Percentiles rank a stretch among this genome's conserved stretches.
Conservation (phyloP, 306 rosid genomes). For the Vicia sativa region DNA sequence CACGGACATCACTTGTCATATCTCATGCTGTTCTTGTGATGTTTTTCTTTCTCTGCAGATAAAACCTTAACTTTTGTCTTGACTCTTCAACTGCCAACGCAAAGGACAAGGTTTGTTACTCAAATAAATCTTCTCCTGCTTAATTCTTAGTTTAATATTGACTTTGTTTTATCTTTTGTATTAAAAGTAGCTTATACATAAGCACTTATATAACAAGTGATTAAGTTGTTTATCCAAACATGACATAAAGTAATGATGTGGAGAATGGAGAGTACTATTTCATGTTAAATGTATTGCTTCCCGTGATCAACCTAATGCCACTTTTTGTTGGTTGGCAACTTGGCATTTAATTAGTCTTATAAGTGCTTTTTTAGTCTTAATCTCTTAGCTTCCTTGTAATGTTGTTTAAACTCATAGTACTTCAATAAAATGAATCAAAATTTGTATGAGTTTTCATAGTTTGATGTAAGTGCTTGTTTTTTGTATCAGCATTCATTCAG, state of each 20-base stretch:
- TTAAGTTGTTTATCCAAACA: neutral
- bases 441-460: constrained; percentile 26
- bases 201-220: neutral
- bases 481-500: constrained; percentile 41
- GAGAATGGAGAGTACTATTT: constrained; percentile 51
- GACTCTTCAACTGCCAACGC: constrained; percentile 49
- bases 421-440: constrained; percentile 33
- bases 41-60: constrained; percentile 56
- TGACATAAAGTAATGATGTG: constrained; percentile 30
- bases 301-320: constrained; percentile 78
- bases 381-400: constrained; percentile 51
- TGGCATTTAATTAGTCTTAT: constrained; percentile 63
- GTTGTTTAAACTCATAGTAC: constrained; percentile 32
- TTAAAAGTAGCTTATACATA: neutral
- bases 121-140: constrained; percentile 35
- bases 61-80: constrained; percentile 51
- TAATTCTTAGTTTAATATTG: constrained; percentile 28
- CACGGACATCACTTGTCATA: constrained; percentile 52
- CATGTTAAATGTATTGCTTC: constrained; percentile 52
- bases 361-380: constrained; percentile 44
- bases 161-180: neutral
- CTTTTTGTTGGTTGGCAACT: constrained; percentile 82
- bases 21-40: constrained; percentile 80
- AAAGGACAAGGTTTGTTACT: constrained; percentile 56
- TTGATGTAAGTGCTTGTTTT: constrained; percentile 23